phyloP scores from a whole-genome alignment of 2,329 filamentous ascomycete genomes.

The Orbilia ellipsospora region DNA sequence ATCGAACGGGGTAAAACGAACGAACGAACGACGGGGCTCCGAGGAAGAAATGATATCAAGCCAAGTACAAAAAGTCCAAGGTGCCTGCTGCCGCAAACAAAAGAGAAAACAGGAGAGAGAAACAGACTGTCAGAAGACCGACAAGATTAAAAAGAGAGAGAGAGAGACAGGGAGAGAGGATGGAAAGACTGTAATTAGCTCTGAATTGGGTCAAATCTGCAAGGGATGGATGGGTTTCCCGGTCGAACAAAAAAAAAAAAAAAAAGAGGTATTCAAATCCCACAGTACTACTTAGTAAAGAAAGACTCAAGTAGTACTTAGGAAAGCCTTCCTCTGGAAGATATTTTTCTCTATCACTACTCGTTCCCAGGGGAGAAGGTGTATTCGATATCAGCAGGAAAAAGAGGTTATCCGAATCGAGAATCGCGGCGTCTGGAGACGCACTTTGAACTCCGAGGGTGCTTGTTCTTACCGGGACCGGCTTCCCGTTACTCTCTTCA shows the following conservation, averaged over 20 bases:
- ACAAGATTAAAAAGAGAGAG: constrained; percentile 9
- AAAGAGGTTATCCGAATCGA: constrained; percentile 35
- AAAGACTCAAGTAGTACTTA: too few relatives aligned
- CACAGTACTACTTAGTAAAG: too few relatives aligned
- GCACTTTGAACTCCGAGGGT: constrained; percentile 12
- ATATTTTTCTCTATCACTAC: too few relatives aligned
- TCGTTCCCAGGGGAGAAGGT: not conserved
- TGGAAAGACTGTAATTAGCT: constrained; percentile 23
- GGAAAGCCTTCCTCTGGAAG: too few relatives aligned
- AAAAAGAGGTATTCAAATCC: too few relatives aligned
- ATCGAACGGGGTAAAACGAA: constrained; percentile 60
- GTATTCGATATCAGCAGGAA: constrained; percentile 12
- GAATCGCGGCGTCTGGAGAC: constrained; percentile 42
- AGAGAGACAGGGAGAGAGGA: constrained; percentile 28
- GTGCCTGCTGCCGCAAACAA: constrained; percentile 16
- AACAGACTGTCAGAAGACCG: constrained; percentile 61
- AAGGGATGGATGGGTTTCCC: constrained; percentile 19
- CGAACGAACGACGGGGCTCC: constrained; percentile 69
- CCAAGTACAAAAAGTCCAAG: constrained; percentile 33
- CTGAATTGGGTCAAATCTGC: constrained; percentile 14
- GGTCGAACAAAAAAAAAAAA: not conserved
- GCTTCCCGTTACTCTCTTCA: constrained; percentile 11
- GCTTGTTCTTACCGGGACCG: constrained; percentile 39
- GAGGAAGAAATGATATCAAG: constrained; percentile 66
- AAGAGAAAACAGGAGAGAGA: constrained; percentile 35